Conservation (phyloP, 1,284 basidiomycete species). For the Tylopilus sp. region DNA sequence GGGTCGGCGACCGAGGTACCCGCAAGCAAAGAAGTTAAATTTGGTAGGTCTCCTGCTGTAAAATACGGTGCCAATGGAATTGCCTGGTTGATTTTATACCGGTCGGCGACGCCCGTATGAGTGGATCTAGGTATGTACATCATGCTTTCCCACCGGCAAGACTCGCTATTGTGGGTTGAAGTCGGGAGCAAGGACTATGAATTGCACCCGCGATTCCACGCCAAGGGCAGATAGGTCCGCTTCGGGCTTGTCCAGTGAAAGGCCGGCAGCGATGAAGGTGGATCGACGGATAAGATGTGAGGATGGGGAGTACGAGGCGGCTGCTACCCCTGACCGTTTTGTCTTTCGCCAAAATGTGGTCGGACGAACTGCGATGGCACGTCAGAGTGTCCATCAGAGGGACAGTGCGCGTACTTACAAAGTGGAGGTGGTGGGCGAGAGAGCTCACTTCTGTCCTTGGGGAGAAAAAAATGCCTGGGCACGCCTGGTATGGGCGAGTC, state of each 20-base stretch:
- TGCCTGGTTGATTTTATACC: conserved; percentile 21
- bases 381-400: background rate
- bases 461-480: conserved; percentile 27
- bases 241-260: conserved; percentile 56
- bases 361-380: conserved; percentile 48
- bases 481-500: conserved; percentile 15
- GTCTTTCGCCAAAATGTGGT: conserved; percentile 74
- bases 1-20: background rate
- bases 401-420: conserved; percentile 43
- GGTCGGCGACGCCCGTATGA: conserved; percentile 9
- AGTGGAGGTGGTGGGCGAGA: conserved; percentile 59
- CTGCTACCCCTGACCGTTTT: conserved; percentile 61
- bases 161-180: conserved; percentile 22
- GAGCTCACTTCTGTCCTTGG: conserved; percentile 42
- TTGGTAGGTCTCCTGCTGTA: conserved; percentile 2
- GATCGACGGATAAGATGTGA: conserved; percentile 67
- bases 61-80: conserved; percentile 3
- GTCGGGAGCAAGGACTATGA: conserved; percentile 41
- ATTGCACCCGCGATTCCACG: conserved; percentile 57
- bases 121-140: conserved; percentile 18
- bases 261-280: conserved; percentile 70
- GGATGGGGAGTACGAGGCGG: conserved; percentile 65
- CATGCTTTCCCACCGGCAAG: conserved; percentile 1
- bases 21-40: background rate
- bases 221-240: conserved; percentile 66